These are phyloP conservation scores for Inosperma sp. DNA, from an alignment of 768 basidiomycete species.

Conservation along the genomic window DNA sequence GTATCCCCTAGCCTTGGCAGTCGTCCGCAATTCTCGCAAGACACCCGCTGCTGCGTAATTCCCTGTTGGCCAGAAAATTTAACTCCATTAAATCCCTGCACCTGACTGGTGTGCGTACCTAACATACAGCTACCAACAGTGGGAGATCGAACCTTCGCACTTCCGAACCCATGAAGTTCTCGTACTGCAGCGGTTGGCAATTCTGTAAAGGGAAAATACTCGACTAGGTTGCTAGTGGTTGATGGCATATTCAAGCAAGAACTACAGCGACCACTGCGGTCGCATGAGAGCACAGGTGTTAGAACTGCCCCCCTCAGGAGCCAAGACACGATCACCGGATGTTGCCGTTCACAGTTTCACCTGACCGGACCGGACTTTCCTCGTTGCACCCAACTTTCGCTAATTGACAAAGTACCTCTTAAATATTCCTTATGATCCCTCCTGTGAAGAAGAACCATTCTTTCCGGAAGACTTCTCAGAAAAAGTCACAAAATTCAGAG, in stretches of 20 bases:
- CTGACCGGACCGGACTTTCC: no score
- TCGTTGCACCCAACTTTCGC: no score
- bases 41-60: slow-evolving; percentile 9
- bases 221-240: neutral
- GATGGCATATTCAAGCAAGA: slow-evolving; percentile 1
- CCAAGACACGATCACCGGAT: no score
- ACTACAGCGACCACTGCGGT: no score
- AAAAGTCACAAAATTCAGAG: slow-evolving; percentile 17
- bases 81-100: neutral
- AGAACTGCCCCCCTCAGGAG: no score
- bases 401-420: no score
- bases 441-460: neutral
- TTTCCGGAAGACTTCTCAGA: slow-evolving; percentile 1
- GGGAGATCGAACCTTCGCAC: slow-evolving; percentile 6
- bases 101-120: slow-evolving; percentile 6
- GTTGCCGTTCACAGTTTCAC: no score
- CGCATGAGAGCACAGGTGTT: no score
- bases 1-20: slow-evolving; percentile 3
- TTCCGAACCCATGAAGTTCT: slow-evolving; percentile 3
- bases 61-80: neutral
- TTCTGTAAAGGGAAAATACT: slow-evolving; percentile 5
- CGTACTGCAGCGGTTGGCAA: slow-evolving; percentile 1
- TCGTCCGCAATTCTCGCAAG: slow-evolving; percentile 1
- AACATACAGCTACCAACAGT: slow-evolving; percentile 10
- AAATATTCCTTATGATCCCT: neutral